These are phyloP conservation scores for Nephelium lappaceum DNA, from an alignment of 345 rosid genomes.

Conservation along the genomic window DNA sequence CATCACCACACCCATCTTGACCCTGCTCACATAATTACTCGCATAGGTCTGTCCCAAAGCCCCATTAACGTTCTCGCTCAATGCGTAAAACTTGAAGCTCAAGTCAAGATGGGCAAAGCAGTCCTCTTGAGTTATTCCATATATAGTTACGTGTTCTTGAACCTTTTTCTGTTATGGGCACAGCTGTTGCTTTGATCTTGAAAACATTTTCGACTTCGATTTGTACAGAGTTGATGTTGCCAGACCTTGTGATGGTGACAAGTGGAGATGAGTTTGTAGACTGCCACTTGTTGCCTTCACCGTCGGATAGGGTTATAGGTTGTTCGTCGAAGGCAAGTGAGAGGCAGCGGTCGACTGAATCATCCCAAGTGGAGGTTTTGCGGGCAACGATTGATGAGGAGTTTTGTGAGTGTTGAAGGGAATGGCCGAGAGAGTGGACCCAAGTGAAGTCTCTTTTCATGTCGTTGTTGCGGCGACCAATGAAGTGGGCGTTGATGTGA, in stretches of 20 bases:
- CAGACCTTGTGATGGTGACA: conserved; percentile 7
- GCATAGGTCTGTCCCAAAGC: conserved; percentile 20
- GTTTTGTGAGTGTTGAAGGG: conserved; percentile 31
- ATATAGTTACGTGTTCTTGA: conserved; percentile 17
- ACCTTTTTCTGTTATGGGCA: conserved; percentile 26
- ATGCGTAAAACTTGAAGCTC: conserved; percentile 15
- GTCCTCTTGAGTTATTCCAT: conserved; percentile 2
- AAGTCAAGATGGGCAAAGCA: conserved; percentile 22
- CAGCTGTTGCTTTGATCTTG: conserved; percentile 9
- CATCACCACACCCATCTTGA: conserved; percentile 17
- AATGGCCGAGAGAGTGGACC: conserved; percentile 51
- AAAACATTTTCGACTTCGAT: conserved; percentile 12
- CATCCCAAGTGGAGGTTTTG: conserved; percentile 19
- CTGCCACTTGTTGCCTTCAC: conserved; percentile 11
- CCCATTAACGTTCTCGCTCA: conserved; percentile 13
- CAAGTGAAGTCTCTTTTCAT: conserved; percentile 50
- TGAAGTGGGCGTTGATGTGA: conserved; percentile 57
- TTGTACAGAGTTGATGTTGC: background rate
- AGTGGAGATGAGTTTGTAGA: conserved; percentile 5
- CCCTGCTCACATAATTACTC: background rate
- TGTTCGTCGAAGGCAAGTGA: conserved; percentile 13
- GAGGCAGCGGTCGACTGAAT: conserved; percentile 18
- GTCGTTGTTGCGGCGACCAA: conserved; percentile 39
- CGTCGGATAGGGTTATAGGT: conserved; percentile 7
- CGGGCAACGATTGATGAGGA: conserved; percentile 8